A percentile compares a stretch with the other conserved stretches of the same genome.
phyloP scores from a whole-genome alignment of 2,329 filamentous ascomycete species.

The Penicillium polonicum region DNA sequence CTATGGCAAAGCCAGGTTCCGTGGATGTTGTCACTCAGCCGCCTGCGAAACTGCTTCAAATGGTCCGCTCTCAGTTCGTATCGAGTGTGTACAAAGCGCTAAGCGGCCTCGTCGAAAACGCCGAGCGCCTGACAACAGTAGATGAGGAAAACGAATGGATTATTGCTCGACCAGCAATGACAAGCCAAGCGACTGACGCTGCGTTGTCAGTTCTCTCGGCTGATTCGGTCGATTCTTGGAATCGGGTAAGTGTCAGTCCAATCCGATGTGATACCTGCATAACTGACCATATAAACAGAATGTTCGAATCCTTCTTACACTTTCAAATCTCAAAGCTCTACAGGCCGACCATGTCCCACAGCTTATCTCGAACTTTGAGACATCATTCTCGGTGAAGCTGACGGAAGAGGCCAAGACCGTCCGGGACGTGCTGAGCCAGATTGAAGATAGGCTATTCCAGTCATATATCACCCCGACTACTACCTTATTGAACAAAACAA shows the following conservation, averaged over 20 bases:
- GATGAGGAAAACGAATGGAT: conserved; percentile 57
- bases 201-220: conserved; percentile 45
- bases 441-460: conserved; percentile 86
- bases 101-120: conserved; percentile 95
- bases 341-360: conserved; percentile 79
- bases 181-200: conserved; percentile 32
- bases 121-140: conserved; percentile 69
- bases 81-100: conserved; percentile 90
- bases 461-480: conserved; percentile 82
- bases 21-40: conserved; percentile 81
- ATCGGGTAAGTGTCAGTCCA: conserved; percentile 47
- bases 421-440: conserved; percentile 83
- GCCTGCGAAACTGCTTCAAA: conserved; percentile 80
- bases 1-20: conserved; percentile 69
- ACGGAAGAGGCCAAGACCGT: conserved; percentile 93
- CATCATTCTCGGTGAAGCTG: conserved; percentile 87
- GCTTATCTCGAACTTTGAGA: conserved; percentile 90
- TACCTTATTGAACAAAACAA: conserved; percentile 64
- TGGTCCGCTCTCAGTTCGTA: conserved; percentile 89
- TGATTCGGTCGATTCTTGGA: conserved; percentile 54
- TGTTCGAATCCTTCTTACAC: conserved; percentile 86
- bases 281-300: conserved; percentile 57
- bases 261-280: not conserved
- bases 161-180: conserved; percentile 42
- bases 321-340: conserved; percentile 86